Conservation (phyloP, 305 asterid genomes). For the Solanum aculeatissimum region DNA sequence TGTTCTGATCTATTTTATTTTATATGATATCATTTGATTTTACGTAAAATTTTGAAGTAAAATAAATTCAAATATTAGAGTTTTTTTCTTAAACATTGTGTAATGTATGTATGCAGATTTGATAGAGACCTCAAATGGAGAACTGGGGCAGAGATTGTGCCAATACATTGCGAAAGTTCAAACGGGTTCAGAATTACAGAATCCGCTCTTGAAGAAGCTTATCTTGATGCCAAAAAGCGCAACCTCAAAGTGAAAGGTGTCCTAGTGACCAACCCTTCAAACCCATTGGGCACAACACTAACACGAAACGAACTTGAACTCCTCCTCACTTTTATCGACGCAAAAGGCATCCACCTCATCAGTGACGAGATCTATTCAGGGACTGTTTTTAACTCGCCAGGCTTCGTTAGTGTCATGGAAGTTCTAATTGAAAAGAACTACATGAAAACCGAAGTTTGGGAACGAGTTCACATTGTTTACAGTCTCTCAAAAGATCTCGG, state of each 20-base stretch:
- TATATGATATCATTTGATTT: neutral
- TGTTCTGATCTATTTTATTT: neutral
- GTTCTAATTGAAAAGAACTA: slow-evolving; percentile 19
- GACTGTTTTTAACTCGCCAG: slow-evolving; percentile 54
- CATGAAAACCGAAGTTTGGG: slow-evolving; percentile 24
- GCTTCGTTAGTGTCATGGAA: slow-evolving; percentile 61
- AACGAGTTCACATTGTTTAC: slow-evolving; percentile 71
- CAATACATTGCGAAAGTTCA: slow-evolving; percentile 60
- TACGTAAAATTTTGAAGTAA: accelerated
- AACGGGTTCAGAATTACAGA: slow-evolving; percentile 60
- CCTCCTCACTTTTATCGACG: slow-evolving; percentile 41
- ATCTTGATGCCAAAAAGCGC: slow-evolving; percentile 33
- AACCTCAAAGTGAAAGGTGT: slow-evolving; percentile 75
- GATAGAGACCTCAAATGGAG: slow-evolving; percentile 94
- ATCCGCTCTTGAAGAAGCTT: slow-evolving; percentile 68
- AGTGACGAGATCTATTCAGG: slow-evolving; percentile 89
- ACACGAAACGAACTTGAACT: slow-evolving; percentile 44
- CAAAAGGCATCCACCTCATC: slow-evolving; percentile 52
- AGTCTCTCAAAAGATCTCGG: slow-evolving; percentile 82
- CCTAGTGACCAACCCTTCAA: slow-evolving; percentile 78
- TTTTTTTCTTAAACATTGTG: neutral
- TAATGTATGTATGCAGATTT: slow-evolving; percentile 37
- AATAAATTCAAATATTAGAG: too few relatives aligned
- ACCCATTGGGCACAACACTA: slow-evolving; percentile 66
- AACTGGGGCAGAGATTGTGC: slow-evolving; percentile 77